These are phyloP conservation scores for Termitomyces sp. DNA, from an alignment of 768 basidiomycete species.

Conservation along the genomic window DNA sequence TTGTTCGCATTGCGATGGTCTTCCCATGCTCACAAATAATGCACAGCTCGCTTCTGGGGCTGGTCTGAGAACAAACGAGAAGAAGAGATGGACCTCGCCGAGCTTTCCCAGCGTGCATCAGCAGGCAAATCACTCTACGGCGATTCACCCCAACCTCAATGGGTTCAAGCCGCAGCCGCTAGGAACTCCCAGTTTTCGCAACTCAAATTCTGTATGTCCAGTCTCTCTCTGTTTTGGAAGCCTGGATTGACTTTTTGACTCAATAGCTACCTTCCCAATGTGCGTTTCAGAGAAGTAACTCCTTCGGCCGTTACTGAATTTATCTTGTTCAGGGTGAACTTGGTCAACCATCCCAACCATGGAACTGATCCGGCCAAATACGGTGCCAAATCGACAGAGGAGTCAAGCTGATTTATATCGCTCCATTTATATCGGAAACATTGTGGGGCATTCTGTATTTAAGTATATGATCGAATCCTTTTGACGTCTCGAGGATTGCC, in stretches of 20 bases:
- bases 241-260: conserved; percentile 11
- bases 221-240: background rate
- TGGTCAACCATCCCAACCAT: conserved; percentile 88
- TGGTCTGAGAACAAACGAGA: conserved; percentile 90
- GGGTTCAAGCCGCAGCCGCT: conserved; percentile 84
- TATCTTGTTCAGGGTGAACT: conserved; percentile 74
- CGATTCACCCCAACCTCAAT: conserved; percentile 72
- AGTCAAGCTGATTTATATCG: conserved; percentile 7
- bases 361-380: conserved; percentile 87
- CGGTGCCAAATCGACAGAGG: conserved; percentile 31
- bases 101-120: conserved; percentile 69
- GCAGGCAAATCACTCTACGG: conserved; percentile 88
- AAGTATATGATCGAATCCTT: background rate
- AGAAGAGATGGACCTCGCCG: conserved; percentile 69
- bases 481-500: background rate
- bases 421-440: background rate
- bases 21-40: background rate
- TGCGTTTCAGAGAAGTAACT: conserved; percentile 28
- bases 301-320: conserved; percentile 1
- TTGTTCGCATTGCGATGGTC: background rate
- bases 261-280: conserved; percentile 72
- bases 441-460: background rate
- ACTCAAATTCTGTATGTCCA: conserved; percentile 80
- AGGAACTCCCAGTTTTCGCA: conserved; percentile 92
- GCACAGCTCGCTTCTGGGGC: conserved; percentile 88